Evolutionary conservation across 176 grass and related monocot species (phyloP), one percentile per base, ranked within the genome.

Genomic region (Oryza brachyantha): DNA sequence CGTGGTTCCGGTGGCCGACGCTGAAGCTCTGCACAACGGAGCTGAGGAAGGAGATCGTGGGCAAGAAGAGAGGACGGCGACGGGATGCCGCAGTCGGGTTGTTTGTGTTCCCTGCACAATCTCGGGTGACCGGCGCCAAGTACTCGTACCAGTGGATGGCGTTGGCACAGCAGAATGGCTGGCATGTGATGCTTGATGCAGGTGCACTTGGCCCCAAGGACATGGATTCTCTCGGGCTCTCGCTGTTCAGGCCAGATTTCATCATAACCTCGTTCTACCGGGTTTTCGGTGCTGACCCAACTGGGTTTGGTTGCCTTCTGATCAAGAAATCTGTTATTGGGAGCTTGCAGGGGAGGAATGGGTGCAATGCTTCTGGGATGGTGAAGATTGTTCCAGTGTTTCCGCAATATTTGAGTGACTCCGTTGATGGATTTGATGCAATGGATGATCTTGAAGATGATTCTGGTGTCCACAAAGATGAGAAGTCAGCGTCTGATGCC

Each of bases 91-190:
- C 88, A 1, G 87, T 61, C 0, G 96, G 96, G n/a, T 77, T 99
- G 8, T 99, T 99, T 64, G 96, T 96, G 78, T 99, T 99, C 75
- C 96, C 96, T 32, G 96, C 85, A 11, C 96, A 99, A 58, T 99
- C 96, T 48, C 91, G 96, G 42, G 96, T 99, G 64, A 99, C 96
- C 0, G 96, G 96, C 0, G 92, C 96, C 61, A 99, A 99, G 85
- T 99, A 99, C 75, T 96, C 96, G 17, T 99, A 99, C 74, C 96
- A 99, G 50, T 99, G 96, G 96, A 99, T 99, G 96, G 96, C 96
- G 5, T 59, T 99, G 78, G 96, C 96, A 0, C 96, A 99, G 77
- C 96, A 99, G 90, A 99, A 96, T 81, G 91, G 89, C 59, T 99
- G 96, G 96, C 96, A 99, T 85, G 96, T 99, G 13, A 88, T 99